phyloP scores from a whole-genome alignment of 1,284 basidiomycete species.

The Heterobasidion parviporum region DNA sequence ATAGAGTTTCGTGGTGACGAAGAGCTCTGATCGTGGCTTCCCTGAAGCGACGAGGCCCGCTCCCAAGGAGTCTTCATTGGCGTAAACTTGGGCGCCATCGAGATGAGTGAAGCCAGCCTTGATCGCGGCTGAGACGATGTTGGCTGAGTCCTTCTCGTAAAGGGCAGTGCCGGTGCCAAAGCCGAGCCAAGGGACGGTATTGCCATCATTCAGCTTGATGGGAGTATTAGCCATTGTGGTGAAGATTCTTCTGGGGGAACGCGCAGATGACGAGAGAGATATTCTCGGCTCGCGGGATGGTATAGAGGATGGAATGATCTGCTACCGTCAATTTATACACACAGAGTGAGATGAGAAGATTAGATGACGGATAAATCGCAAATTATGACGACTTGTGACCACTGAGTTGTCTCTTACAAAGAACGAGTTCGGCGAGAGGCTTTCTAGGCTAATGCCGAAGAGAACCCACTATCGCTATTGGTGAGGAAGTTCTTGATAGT shows the following conservation, averaged over 20 bases:
- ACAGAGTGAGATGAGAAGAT: not conserved
- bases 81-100: conserved; percentile 64
- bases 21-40: conserved; percentile 48
- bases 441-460: no score
- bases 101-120: conserved; percentile 58
- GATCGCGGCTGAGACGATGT: conserved; percentile 45
- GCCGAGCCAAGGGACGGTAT: conserved; percentile 49
- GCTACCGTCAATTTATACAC: not conserved
- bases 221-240: conserved; percentile 28
- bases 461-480: no score
- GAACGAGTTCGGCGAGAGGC: no score
- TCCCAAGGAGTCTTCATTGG: conserved; percentile 54
- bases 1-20: conserved; percentile 59
- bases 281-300: not conserved
- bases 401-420: not conserved
- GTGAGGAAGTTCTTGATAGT: no score
- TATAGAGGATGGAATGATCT: not conserved
- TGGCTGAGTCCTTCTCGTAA: conserved; percentile 41
- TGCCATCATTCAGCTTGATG: conserved; percentile 52
- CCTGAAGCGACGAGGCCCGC: conserved; percentile 42
- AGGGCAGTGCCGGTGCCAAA: conserved; percentile 67
- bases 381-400: not conserved
- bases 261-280: not conserved
- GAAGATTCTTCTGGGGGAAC: not conserved
- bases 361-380: not conserved